phyloP scores from a whole-genome alignment of 768 basidiomycete genomes.

The Mycena kentingensis region DNA sequence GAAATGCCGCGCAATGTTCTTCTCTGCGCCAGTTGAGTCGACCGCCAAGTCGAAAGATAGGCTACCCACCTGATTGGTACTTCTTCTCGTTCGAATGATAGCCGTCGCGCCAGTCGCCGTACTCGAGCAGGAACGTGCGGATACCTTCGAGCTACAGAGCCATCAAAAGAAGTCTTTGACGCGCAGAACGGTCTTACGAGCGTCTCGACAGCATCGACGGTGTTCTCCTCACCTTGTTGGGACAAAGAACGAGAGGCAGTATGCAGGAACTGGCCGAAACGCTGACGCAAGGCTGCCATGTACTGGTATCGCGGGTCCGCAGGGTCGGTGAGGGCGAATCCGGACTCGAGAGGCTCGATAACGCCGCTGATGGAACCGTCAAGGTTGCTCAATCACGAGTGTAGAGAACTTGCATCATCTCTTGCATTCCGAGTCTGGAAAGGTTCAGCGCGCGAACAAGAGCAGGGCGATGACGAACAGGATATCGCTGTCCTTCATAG shows the following conservation, averaged over 20 bases:
- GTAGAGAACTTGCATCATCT: conserved; percentile 16
- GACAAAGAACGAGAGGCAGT: conserved; percentile 66
- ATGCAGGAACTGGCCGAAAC: conserved; percentile 73
- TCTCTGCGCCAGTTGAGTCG: conserved; percentile 48
- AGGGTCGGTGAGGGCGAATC: conserved; percentile 68
- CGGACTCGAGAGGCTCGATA: conserved; percentile 59
- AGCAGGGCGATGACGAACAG: conserved; percentile 46
- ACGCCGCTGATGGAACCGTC: conserved; percentile 58
- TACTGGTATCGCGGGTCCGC: conserved; percentile 66
- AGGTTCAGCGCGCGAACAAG: not conserved
- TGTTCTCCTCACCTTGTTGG: conserved; percentile 77
- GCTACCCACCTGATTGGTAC: conserved; percentile 11
- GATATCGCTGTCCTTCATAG: conserved; percentile 61
- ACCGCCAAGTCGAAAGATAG: conserved; percentile 10
- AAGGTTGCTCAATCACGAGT: not conserved
- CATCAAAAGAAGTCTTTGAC: not conserved
- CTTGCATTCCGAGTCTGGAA: conserved; percentile 16
- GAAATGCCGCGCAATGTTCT: conserved; percentile 67
- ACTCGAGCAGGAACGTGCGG: conserved; percentile 71
- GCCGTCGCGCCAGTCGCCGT: conserved; percentile 67
- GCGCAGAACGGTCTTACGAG: conserved; percentile 45
- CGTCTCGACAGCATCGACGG: conserved; percentile 77
- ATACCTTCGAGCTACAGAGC: conserved; percentile 60
- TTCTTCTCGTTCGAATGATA: conserved; percentile 20
- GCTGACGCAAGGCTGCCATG: conserved; percentile 53